Evolutionary conservation across 257 asterid species (phyloP).

Genomic region (Solanum sitiens): DNA sequence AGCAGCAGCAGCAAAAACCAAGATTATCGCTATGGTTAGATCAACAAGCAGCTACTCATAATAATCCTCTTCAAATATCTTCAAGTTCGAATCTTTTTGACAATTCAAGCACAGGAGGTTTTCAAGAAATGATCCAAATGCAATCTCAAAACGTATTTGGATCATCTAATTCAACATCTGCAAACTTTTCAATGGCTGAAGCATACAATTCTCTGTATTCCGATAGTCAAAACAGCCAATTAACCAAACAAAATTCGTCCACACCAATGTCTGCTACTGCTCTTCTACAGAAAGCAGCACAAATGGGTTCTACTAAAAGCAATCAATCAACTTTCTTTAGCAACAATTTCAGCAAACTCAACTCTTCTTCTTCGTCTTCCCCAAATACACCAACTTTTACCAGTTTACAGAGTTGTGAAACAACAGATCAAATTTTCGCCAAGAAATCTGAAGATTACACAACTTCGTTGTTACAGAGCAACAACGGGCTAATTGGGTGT

Average conservation of each 20-base stretch:
- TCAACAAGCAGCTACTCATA: conserved; percentile 3
- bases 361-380: conserved; percentile 28
- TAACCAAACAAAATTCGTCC: conserved; percentile 6
- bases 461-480: neutral
- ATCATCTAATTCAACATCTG: conserved; percentile 2
- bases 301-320: conserved; percentile 72
- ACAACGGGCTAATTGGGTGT: neutral
- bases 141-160: conserved; percentile 17
- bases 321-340: conserved; percentile 22
- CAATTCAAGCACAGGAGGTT: conserved; percentile 8
- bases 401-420: conserved; percentile 20
- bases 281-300: conserved; percentile 80
- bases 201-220: conserved; percentile 39
- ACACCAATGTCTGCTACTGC: conserved; percentile 82
- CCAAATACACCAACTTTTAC: neutral
- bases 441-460: conserved; percentile 16
- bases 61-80: conserved; percentile 16
- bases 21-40: conserved; percentile 63
- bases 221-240: neutral
- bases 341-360: conserved; percentile 40
- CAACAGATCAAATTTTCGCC: conserved; percentile 29
- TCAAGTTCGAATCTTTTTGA: neutral
- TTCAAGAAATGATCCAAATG: conserved; percentile 20
- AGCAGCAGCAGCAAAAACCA: conserved; percentile 40
- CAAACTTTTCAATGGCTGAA: conserved; percentile 32